phyloP scores from a whole-genome alignment of 164 flowering plant genomes.

The Taxillus chinensis region DNA sequence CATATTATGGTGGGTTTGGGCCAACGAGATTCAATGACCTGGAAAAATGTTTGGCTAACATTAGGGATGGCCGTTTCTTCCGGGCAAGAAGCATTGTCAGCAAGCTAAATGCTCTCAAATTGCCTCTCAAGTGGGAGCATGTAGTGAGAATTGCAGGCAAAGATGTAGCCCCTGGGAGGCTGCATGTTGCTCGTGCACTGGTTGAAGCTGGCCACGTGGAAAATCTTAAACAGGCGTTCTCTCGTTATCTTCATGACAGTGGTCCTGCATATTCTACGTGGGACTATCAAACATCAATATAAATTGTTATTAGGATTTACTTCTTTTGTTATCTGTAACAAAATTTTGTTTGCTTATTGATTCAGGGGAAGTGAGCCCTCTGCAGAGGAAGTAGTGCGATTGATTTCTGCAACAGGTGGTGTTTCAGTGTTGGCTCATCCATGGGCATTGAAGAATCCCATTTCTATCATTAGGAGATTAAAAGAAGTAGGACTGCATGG shows the following conservation, averaged over 20 bases:
- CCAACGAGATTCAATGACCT: slow-evolving; percentile 50
- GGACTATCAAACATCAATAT: slow-evolving; percentile 2
- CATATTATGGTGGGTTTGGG: slow-evolving; percentile 86
- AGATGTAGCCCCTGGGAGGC: slow-evolving; percentile 91
- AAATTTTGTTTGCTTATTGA: slow-evolving; percentile 6
- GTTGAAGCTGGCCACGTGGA: slow-evolving; percentile 91
- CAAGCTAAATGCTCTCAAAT: slow-evolving; percentile 64
- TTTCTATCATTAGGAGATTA: slow-evolving; percentile 44
- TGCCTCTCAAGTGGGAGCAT: slow-evolving; percentile 82
- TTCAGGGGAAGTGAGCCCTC: slow-evolving; percentile 77
- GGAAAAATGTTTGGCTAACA: slow-evolving; percentile 54
- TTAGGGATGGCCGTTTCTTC: slow-evolving; percentile 75
- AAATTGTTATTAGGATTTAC: neutral
- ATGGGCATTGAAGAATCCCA: slow-evolving; percentile 84
- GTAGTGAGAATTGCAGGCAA: slow-evolving; percentile 77
- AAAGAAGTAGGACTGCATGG: slow-evolving; percentile 89
- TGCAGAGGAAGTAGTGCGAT: slow-evolving; percentile 62
- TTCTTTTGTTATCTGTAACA: neutral
- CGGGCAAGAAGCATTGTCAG: slow-evolving; percentile 71
- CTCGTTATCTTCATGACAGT: slow-evolving; percentile 76
- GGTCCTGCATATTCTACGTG: slow-evolving; percentile 98
- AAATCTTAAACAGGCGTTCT: slow-evolving; percentile 83
- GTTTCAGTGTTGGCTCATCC: slow-evolving; percentile 79
- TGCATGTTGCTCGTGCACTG: slow-evolving; percentile 94
- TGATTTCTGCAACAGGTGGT: slow-evolving; percentile 74